Evolutionary conservation across 2,329 filamentous ascomycete species (phyloP), one percentile per base, ranked within the genome.

Genomic region (Sarocladiaceae sp.): DNA sequence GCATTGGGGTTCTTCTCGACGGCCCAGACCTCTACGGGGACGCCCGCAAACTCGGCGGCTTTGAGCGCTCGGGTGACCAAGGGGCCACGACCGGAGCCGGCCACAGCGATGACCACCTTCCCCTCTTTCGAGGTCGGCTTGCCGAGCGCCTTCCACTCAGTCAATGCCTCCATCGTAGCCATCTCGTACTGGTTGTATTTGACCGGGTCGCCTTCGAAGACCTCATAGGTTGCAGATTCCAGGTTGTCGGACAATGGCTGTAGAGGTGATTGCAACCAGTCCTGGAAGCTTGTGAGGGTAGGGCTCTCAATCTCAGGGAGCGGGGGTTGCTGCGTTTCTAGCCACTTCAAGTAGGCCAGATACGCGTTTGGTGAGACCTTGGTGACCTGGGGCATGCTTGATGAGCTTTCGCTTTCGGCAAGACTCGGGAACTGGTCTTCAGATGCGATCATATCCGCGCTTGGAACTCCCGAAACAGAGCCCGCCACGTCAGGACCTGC

Each of bases 1-100:
- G 94, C 94, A 64, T 99, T 97, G 3, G 90, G 94, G 69, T 99
- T 99, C 78, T 99, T 99, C 71, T 99, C 94, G 3, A 99, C 83
- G 0, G 90, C 94, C 84, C 91, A 97, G 42, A 95, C 80, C 59
- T 92, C 85, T 49, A 97, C 87, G 18, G 83, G 76, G 3, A 97
- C 86, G 2, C 86, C 86, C 1, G 90, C 87, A 15, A 75, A 78
- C 56, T 84, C 78, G 60, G 90, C 93, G 12, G 94, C 95, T 55
- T 83, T 83, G 23, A 99, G 73, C 1, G 90, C 90, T 47, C 94
- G 83, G 1, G 90, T 94, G 13, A 99, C 92, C 1, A 99, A 78
- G 3, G 94, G 94, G 0, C 94, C 95, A 56, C 95, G 85, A 12
- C 94, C 94, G 13, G 95, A 93, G 10, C 94, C 94, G 2, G 92